Conservation (phyloP, 1,139 yeast genomes). For the Kurtzmaniella quercitrusa region DNA sequence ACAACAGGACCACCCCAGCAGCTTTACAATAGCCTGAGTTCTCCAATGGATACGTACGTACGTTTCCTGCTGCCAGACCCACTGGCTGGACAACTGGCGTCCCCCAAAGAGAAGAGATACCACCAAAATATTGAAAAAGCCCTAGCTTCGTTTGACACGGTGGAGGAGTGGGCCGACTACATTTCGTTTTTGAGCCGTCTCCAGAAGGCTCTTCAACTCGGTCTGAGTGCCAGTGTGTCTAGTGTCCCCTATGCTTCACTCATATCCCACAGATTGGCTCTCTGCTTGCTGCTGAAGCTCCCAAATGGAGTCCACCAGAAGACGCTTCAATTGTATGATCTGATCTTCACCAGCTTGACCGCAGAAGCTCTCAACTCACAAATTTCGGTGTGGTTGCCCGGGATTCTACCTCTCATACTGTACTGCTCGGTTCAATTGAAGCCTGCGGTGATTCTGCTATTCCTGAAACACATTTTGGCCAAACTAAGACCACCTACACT, state of each 20-base stretch:
- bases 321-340: constrained; percentile 70
- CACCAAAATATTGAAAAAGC: constrained; percentile 67
- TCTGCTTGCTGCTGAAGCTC: constrained; percentile 70
- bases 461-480: constrained; percentile 48
- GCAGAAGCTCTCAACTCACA: constrained; percentile 45
- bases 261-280: constrained; percentile 48
- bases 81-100: constrained; percentile 5
- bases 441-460: constrained; percentile 63
- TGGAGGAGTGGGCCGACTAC: constrained; percentile 98
- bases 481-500: constrained; percentile 47
- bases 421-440: constrained; percentile 87
- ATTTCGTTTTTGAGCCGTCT: constrained; percentile 81
- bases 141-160: constrained; percentile 71
- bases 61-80: not conserved
- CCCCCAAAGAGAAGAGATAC: constrained; percentile 66
- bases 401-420: constrained; percentile 77
- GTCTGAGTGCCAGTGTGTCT: constrained; percentile 34
- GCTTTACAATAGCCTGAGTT: not conserved
- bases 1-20: not conserved
- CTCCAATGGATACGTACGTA: not conserved
- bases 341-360: constrained; percentile 62
- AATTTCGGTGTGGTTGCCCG: constrained; percentile 79
- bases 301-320: constrained; percentile 97
- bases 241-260: constrained; percentile 37
- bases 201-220: constrained; percentile 56